Percentiles rank a stretch among this genome's conserved stretches.
Conservation (phyloP, 1,139 yeast genomes). For the Nakaseomyces glabratus region DNA sequence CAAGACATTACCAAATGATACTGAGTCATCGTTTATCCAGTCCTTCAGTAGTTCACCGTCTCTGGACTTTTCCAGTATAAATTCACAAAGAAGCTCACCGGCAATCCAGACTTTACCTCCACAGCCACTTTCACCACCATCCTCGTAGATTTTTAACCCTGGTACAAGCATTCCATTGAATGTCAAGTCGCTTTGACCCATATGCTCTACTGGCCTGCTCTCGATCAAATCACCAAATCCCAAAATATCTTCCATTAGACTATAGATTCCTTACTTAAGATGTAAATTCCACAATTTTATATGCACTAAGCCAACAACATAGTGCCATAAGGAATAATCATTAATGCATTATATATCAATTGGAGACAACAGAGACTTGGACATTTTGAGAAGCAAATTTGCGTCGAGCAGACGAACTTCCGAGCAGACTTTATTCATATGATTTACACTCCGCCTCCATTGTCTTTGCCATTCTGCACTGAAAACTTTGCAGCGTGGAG, state of each 20-base stretch:
- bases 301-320: no score
- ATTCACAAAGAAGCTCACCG: constrained; percentile 43
- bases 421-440: no score
- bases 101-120: constrained; percentile 58
- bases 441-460: no score
- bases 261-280: no score
- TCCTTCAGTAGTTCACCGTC: constrained; percentile 8
- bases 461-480: no score
- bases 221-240: constrained; percentile 17
- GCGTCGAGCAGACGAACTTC: no score
- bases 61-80: constrained; percentile 28
- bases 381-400: no score
- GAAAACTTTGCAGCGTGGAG: no score
- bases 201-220: constrained; percentile 29
- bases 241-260: constrained; percentile 15
- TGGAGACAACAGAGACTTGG: no score
- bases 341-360: no score
- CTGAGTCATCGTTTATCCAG: constrained; percentile 9
- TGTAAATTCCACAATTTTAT: no score
- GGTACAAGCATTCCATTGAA: constrained; percentile 36
- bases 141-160: constrained; percentile 39
- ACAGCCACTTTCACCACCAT: constrained; percentile 50
- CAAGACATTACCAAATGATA: constrained; percentile 30
- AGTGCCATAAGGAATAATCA: no score
- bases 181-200: constrained; percentile 35